Conservation (phyloP, 306 rosid genomes). For the Bauhinia variegata region DNA sequence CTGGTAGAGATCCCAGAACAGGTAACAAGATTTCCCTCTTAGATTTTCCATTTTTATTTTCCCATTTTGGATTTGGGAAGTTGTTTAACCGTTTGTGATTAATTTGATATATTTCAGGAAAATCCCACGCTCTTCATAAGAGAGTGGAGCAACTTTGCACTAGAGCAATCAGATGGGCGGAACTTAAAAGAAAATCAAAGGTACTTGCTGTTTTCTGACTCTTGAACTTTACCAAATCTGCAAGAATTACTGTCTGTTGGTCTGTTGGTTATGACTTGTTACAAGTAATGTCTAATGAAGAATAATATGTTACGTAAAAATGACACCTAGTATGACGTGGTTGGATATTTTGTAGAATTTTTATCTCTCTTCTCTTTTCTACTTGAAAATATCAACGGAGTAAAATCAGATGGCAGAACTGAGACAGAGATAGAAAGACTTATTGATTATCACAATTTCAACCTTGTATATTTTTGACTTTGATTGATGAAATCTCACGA, state of each 20-base stretch:
- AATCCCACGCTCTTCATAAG: constrained; percentile 60
- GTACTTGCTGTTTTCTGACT: constrained; percentile 33
- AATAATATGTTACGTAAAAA: neutral
- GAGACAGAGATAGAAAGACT: neutral
- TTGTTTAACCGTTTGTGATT: constrained; percentile 13
- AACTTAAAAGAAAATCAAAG: constrained; percentile 55
- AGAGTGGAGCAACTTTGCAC: constrained; percentile 62
- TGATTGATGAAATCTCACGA: constrained; percentile 22
- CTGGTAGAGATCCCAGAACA: constrained; percentile 95
- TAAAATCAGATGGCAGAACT: neutral
- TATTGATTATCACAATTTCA: too few relatives aligned
- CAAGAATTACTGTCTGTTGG: too few relatives aligned
- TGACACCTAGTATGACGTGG: constrained; percentile 8
- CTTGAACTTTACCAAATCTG: too few relatives aligned
- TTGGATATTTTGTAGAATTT: neutral
- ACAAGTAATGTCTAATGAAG: neutral
- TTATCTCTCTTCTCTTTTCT: neutral
- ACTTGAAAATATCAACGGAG: neutral
- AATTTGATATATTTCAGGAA: constrained; percentile 42
- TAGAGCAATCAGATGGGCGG: constrained; percentile 58
- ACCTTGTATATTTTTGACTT: too few relatives aligned
- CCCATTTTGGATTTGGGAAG: neutral
- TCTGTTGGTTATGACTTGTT: too few relatives aligned
- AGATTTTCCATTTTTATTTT: neutral
- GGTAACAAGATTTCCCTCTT: constrained; percentile 41